Percentiles rank a stretch among this genome's conserved stretches.
Conservation (phyloP, 2,329 filamentous ascomycete species). For the Epichloe festucae region DNA sequence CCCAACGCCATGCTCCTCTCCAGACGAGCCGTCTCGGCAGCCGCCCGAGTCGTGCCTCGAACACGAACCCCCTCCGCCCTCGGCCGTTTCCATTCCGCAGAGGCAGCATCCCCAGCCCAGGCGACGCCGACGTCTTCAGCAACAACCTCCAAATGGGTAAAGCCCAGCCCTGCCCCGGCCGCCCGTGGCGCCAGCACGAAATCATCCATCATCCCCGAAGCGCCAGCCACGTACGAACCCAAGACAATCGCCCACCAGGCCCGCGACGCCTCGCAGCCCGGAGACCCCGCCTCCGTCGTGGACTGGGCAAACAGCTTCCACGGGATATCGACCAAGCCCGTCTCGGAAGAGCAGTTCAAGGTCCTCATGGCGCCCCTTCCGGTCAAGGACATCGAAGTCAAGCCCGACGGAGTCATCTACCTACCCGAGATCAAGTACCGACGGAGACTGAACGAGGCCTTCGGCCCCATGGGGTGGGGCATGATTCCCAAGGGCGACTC, state of each 20-base stretch:
- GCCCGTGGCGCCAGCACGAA: neutral
- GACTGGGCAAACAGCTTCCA: constrained; percentile 82
- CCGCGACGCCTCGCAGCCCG: constrained; percentile 1
- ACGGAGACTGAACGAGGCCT: constrained; percentile 75
- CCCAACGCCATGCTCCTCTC: constrained; percentile 15
- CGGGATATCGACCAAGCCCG: constrained; percentile 58
- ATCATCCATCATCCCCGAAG: neutral
- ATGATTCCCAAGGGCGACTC: constrained; percentile 78
- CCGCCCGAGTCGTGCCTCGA: constrained; percentile 7
- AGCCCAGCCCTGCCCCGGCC: neutral
- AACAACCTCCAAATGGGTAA: constrained; percentile 1
- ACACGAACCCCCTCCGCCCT: constrained; percentile 10
- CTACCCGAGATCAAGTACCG: constrained; percentile 97
- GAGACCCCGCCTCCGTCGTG: constrained; percentile 14
- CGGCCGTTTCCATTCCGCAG: constrained; percentile 14
- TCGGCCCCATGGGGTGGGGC: constrained; percentile 93
- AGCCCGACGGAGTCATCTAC: constrained; percentile 93
- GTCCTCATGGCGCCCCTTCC: constrained; percentile 56
- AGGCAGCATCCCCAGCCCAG: constrained; percentile 2
- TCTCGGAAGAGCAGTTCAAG: constrained; percentile 54
- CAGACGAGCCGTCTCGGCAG: constrained; percentile 12
- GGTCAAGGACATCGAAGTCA: constrained; percentile 78
- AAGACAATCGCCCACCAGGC: constrained; percentile 8
- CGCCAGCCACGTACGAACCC: constrained; percentile 7
- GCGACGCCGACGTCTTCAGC: neutral